Base-by-base conservation (phyloP, 2,329 filamentous ascomycete species). In the Beauveria varroae region DNA sequence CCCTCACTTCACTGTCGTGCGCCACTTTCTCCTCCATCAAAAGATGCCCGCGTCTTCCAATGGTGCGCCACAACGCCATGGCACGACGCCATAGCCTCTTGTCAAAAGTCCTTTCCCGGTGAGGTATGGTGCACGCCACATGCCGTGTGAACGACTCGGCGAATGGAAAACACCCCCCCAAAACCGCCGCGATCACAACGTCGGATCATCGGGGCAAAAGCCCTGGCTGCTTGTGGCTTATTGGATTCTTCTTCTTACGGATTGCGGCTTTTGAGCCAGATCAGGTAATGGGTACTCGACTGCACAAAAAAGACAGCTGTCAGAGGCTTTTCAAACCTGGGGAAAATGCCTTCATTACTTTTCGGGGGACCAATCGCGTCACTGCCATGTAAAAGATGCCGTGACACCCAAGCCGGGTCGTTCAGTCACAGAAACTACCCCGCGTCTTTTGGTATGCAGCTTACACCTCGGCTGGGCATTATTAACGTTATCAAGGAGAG, bases 51-150 rank as follows among this genome's bases (percentile, higher is more conserved):
- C 28, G 20, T 10, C 44, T 58, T 58, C 46, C 20, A 26, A 52
- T 34, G 44, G 40, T 8, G 47, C 46, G 57, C 57, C 57, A 59
- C 57, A 52, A 28, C 47, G 57, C 57, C 57, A 52, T 44, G 34
- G 57, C 47, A 59, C 57, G 16, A 30, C 28, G 46, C 22, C 57
- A 44, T 34, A 52, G 57, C 49, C 57, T 34, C 49, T 52, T 53
- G 49, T 40, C 57, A 60, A 54, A 60, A 60, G 57, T 60, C 18
- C 57, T 60, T 60, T 60, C 57, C 50, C n/a, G 40, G 26, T 14
- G 8, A 26, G 28, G 57, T 12, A 40, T 60, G 26, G 57, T 10
- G 40, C 20, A 28, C 50, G 57, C 49, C 57, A 54, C 41, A 40
- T 46, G 37, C 46, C 24, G 43, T 40, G 37, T 60, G 57, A 60